These are phyloP conservation scores for Afroboletus lepidellus DNA, from an alignment of 1,284 basidiomycete species.

Conservation along the genomic window DNA sequence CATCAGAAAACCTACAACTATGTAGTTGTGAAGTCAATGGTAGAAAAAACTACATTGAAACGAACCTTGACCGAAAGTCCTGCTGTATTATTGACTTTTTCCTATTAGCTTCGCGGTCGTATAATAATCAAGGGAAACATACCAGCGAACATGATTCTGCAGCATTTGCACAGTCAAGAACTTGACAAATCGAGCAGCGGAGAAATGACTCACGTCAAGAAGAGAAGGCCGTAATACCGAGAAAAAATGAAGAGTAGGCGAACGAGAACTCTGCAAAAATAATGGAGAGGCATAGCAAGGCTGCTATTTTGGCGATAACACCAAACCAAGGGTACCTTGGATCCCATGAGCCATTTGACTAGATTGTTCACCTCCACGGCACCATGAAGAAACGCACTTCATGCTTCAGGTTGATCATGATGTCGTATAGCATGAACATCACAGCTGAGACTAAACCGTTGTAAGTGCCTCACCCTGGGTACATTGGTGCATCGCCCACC, in stretches of 20 bases:
- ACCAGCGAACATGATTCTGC: slow-evolving; percentile 19
- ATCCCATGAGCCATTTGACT: background rate
- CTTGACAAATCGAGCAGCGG: background rate
- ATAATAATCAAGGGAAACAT: background rate
- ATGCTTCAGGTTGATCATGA: slow-evolving; percentile 18
- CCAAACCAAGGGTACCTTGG: slow-evolving; percentile 24
- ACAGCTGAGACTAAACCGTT: slow-evolving; percentile 14
- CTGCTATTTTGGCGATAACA: background rate
- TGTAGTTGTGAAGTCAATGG: background rate
- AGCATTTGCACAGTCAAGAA: background rate
- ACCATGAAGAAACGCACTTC: slow-evolving; percentile 10
- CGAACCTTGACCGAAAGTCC: slow-evolving; percentile 18
- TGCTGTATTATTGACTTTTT: slow-evolving; percentile 20
- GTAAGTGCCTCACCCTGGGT: background rate
- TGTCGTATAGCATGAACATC: slow-evolving; percentile 22
- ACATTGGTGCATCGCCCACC: background rate
- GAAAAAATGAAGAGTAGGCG: slow-evolving; percentile 21
- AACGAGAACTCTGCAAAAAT: slow-evolving; percentile 4
- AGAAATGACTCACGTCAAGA: slow-evolving; percentile 15
- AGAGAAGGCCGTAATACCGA: slow-evolving; percentile 27
- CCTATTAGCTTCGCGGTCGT: background rate
- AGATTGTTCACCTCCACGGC: background rate
- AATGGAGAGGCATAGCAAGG: background rate
- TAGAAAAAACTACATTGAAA: background rate
- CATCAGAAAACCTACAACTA: slow-evolving; percentile 19